Conservation (phyloP, 306 rosid species). For the Pyrus pyrifolia region DNA sequence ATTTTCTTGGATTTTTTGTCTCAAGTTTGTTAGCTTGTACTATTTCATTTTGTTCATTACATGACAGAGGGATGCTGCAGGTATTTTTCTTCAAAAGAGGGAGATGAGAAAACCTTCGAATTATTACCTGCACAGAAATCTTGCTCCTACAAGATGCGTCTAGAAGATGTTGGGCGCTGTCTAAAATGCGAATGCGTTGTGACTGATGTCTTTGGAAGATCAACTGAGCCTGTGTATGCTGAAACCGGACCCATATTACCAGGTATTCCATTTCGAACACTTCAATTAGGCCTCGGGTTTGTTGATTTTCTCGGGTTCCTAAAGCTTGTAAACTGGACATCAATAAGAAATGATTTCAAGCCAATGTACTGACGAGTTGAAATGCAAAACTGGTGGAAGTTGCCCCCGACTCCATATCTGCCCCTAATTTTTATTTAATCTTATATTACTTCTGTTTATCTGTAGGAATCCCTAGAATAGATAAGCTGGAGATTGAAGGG, state of each 20-base stretch:
- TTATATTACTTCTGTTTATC: neutral
- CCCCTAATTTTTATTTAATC: neutral
- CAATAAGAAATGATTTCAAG: neutral
- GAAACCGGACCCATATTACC: slow-evolving; percentile 64
- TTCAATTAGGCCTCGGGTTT: neutral
- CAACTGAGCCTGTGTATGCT: slow-evolving; percentile 53
- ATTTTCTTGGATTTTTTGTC: neutral
- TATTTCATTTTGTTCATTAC: neutral
- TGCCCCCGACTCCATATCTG: neutral
- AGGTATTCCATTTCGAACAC: slow-evolving; percentile 40
- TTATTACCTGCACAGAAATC: slow-evolving; percentile 61
- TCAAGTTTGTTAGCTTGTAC: neutral
- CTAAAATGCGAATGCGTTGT: slow-evolving; percentile 86
- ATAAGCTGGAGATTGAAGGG: slow-evolving; percentile 95
- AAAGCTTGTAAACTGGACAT: too few relatives aligned
- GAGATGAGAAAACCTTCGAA: slow-evolving; percentile 50
- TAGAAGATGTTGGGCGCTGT: slow-evolving; percentile 68
- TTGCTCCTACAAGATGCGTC: slow-evolving; percentile 76
- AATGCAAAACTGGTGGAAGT: neutral
- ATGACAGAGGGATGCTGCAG: slow-evolving; percentile 38
- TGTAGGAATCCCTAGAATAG: slow-evolving; percentile 82
- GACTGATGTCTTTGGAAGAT: slow-evolving; percentile 88
- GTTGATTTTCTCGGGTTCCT: neutral
- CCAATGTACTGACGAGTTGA: neutral
- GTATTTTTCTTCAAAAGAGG: slow-evolving; percentile 59